Evolutionary conservation across 331 rosid species (phyloP).

Genomic region (Stylosanthes scabra): DNA sequence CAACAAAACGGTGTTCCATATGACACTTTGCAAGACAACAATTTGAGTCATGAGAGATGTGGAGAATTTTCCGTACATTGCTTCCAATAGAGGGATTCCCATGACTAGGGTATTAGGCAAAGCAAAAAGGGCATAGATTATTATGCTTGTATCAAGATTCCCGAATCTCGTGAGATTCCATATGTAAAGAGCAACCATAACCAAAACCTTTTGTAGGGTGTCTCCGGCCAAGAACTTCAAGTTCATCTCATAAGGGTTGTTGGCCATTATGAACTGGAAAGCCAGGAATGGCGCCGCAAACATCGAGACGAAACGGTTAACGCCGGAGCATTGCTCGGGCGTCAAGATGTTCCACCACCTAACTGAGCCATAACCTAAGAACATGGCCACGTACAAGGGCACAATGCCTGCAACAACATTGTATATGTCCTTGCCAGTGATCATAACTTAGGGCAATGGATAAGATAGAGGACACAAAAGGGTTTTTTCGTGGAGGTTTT

Average conservation of each 20-base stretch:
- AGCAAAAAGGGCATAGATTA: conserved; percentile 69
- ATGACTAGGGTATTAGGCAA: conserved; percentile 80
- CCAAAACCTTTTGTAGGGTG: conserved; percentile 65
- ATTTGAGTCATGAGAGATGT: conserved; percentile 64
- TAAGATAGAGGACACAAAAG: too few species aligned
- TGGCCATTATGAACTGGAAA: conserved; percentile 60
- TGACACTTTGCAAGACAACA: conserved; percentile 61
- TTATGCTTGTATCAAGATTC: conserved; percentile 66
- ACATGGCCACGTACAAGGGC: conserved; percentile 74
- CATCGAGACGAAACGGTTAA: conserved; percentile 69
- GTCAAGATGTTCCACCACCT: conserved; percentile 89
- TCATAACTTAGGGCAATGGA: conserved; percentile 46
- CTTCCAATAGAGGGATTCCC: conserved; percentile 69
- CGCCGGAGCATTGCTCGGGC: conserved; percentile 72
- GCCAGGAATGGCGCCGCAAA: conserved; percentile 72
- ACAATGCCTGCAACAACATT: conserved; percentile 62
- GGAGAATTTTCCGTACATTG: conserved; percentile 79
- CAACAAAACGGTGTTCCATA: conserved; percentile 73
- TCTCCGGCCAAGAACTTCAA: conserved; percentile 67
- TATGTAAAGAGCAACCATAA: conserved; percentile 45
- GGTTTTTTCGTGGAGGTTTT: too few species aligned
- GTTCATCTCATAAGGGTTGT: conserved; percentile 70
- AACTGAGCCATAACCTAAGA: conserved; percentile 69
- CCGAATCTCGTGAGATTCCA: conserved; percentile 66
- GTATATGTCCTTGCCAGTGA: conserved; percentile 66